These are phyloP conservation scores for Glebionis coronaria DNA, from an alignment of 129 eudicot genomes.

Conservation along the genomic window DNA sequence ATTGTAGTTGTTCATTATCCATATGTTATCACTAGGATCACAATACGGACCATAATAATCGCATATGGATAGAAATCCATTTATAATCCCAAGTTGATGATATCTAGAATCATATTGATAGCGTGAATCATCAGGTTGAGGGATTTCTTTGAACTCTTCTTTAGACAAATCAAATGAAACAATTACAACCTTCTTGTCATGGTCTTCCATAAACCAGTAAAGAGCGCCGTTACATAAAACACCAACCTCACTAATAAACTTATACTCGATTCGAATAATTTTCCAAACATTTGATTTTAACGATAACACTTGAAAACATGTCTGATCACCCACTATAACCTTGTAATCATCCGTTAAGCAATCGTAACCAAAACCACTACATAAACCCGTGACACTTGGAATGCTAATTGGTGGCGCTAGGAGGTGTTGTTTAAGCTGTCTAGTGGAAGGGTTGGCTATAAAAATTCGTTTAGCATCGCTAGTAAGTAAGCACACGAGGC, in stretches of 20 bases:
- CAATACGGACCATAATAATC: no score
- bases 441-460: neutral
- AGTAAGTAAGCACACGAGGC: neutral
- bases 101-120: neutral
- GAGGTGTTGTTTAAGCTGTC: neutral
- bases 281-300: constrained; percentile 2
- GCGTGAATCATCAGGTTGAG: neutral
- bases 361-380: constrained; percentile 1
- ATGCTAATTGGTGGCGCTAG: neutral
- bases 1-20: no score
- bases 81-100: neutral
- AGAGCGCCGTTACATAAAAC: neutral
- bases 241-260: neutral
- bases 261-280: neutral
- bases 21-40: no score
- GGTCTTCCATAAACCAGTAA: constrained; percentile 2
- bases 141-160: constrained; percentile 11
- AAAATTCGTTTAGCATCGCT: neutral
- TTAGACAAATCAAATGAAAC: constrained; percentile 1
- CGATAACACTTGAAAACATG: neutral
- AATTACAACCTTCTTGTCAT: neutral
- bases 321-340: neutral
- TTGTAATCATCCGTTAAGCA: neutral
- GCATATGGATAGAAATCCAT: neutral
- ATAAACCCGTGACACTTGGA: neutral